phyloP scores from a whole-genome alignment of 441 rosid species.

The Viola pubescens region DNA sequence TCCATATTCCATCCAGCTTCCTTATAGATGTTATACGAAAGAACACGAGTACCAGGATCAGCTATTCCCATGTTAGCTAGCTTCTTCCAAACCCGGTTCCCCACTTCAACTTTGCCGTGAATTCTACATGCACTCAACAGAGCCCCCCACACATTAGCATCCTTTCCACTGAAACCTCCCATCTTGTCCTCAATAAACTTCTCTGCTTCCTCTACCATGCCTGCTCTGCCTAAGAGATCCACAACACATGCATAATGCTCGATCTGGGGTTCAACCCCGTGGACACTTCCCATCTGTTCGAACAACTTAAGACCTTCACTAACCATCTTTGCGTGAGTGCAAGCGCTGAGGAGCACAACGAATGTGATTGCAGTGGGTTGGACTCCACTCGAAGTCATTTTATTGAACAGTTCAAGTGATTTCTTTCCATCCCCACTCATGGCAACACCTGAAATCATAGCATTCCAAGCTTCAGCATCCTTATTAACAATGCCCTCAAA shows the following conservation, averaged over 20 bases:
- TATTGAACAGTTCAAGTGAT: slow-evolving; percentile 24
- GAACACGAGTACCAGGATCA: slow-evolving; percentile 24
- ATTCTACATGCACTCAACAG: slow-evolving; percentile 29
- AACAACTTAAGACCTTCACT: slow-evolving; percentile 27
- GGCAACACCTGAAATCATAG: slow-evolving; percentile 31
- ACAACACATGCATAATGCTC: slow-evolving; percentile 34
- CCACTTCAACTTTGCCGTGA: slow-evolving; percentile 29
- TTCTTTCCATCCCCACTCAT: slow-evolving; percentile 24
- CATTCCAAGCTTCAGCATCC: slow-evolving; percentile 33
- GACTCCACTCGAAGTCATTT: slow-evolving; percentile 20
- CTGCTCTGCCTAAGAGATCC: slow-evolving; percentile 32
- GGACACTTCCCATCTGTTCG: slow-evolving; percentile 17
- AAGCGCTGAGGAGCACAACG: slow-evolving; percentile 23
- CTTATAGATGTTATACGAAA: slow-evolving; percentile 29
- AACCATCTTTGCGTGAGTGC: slow-evolving; percentile 27
- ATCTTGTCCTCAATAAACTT: slow-evolving; percentile 26
- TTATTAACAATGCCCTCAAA: slow-evolving; percentile 20
- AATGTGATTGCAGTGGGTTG: slow-evolving; percentile 32
- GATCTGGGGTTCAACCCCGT: slow-evolving; percentile 19
- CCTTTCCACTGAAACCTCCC: slow-evolving; percentile 25
- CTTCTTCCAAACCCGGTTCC: slow-evolving; percentile 32
- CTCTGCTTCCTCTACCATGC: slow-evolving; percentile 27
- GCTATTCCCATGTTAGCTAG: slow-evolving; percentile 21
- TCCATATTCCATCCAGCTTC: slow-evolving; percentile 32
- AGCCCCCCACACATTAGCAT: slow-evolving; percentile 36